Evolutionary conservation across 2,329 filamentous ascomycete species (phyloP), one percentile per base, ranked within the genome.

Genomic region (Phaeosphaeria sp.): DNA sequence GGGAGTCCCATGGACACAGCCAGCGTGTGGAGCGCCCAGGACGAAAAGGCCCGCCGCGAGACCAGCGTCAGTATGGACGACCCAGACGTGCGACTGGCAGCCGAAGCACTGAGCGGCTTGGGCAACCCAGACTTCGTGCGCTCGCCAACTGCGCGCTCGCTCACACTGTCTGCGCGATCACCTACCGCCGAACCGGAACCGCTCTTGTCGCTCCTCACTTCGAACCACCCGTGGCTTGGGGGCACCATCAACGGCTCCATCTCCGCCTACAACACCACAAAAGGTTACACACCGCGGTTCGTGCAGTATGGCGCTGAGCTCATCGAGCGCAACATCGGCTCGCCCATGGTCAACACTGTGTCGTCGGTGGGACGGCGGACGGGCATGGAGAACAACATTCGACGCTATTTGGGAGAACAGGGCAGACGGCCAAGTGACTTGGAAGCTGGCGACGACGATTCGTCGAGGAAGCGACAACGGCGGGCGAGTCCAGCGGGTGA

Each of bases 281-380:
- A 98, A 78, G 92, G 93, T 66, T 96, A 94, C 70, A 96, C 92
- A 1, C 93, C 94, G 0, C 86, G 91, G 2, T 92, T 97, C 73
- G 93, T 84, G n/a, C 79, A 91, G 76, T 91, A 91, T n/a, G 87
- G 93, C 59, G 94, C 92, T 49, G 92, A 97, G 74, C 92, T 96
- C 68, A 89, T 97, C 20, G 94, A 98, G 77, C 89, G 91, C 47
- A 94, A 92, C 66, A 87, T 97, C 51, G 91, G 85, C 13, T 83
- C 90, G 1, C 93, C 92, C 1, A 87, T 97, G 51, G 91, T 91
- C 51, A 95, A 91, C 71, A 95, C 92, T 0, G 91, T 97, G 27
- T 91, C 91, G 15, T 91, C 88, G 0, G 91, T 97, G 6, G 90
- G 92, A 27, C 87, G 92, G 27, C 89, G 89, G 30, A 97, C 94